phyloP scores from a whole-genome alignment of 495 filamentous ascomycete species.

The Hypoxylon subgilvum region DNA sequence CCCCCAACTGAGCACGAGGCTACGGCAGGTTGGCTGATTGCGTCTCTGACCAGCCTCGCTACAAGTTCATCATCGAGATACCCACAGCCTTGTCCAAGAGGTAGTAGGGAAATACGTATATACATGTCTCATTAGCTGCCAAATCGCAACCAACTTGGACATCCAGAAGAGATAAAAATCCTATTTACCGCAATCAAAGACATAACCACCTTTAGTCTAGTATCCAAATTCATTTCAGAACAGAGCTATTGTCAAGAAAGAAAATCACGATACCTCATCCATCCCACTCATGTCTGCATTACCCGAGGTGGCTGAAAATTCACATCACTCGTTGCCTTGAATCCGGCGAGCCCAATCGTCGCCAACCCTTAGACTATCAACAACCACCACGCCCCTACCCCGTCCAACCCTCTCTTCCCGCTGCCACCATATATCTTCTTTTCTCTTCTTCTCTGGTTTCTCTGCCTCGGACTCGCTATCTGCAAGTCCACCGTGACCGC shows the following conservation, averaged over 20 bases:
- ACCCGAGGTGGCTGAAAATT: not conserved
- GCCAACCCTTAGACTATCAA: constrained; percentile 75
- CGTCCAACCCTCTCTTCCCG: constrained; percentile 78
- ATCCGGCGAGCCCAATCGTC: constrained; percentile 85
- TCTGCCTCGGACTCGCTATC: constrained; percentile 87
- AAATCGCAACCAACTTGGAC: not conserved
- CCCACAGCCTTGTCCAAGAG: no score
- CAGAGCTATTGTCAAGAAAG: not conserved
- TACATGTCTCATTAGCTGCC: not conserved
- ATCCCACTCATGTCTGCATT: constrained; percentile 21
- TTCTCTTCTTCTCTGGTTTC: constrained; percentile 55
- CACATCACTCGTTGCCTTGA: constrained; percentile 67
- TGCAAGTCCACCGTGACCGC: constrained; percentile 81
- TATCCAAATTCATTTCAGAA: constrained; percentile 8
- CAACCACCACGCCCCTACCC: constrained; percentile 83
- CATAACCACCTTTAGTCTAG: constrained; percentile 26
- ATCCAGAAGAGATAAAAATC: constrained; percentile 16
- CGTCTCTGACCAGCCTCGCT: no score
- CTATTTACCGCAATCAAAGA: constrained; percentile 24
- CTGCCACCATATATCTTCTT: constrained; percentile 73
- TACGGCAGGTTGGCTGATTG: no score
- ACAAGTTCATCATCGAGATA: no score
- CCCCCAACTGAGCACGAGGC: no score
- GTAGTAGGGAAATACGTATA: no score
- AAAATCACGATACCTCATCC: constrained; percentile 21